These are phyloP conservation scores for Pythium brassicae DNA, from an alignment of 352 stramenopile genomes.

Conservation along the genomic window DNA sequence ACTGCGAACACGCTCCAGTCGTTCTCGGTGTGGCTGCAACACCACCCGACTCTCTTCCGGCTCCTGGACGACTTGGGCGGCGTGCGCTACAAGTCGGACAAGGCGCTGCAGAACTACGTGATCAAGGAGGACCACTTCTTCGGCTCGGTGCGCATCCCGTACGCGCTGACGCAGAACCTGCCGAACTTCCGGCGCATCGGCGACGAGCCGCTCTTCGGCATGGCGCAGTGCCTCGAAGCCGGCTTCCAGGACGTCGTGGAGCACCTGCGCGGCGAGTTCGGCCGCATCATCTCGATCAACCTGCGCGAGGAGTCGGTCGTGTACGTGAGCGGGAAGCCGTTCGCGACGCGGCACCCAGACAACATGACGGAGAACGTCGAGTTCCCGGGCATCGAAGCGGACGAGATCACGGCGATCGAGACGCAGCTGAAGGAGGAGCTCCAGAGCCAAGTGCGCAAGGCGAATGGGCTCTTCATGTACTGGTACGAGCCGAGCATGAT, in stretches of 20 bases:
- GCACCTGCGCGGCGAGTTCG: slow-evolving; percentile 48
- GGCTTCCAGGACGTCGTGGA: slow-evolving; percentile 67
- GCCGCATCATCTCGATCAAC: slow-evolving; percentile 88
- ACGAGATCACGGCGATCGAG: slow-evolving; percentile 86
- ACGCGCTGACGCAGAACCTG: slow-evolving; percentile 59
- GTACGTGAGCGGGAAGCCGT: slow-evolving; percentile 84
- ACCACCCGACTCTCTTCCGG: slow-evolving; percentile 67
- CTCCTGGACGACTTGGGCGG: slow-evolving; percentile 72
- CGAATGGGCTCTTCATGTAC: slow-evolving; percentile 82
- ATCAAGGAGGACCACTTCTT: slow-evolving; percentile 91
- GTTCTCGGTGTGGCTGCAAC: slow-evolving; percentile 83
- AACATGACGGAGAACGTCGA: slow-evolving; percentile 86
- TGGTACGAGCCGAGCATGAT: slow-evolving; percentile 77
- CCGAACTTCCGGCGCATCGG: slow-evolving; percentile 85
- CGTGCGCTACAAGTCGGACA: slow-evolving; percentile 79
- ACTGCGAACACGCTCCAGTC: slow-evolving; percentile 22
- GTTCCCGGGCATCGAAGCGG: slow-evolving; percentile 86
- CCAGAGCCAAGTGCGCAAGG: slow-evolving; percentile 62
- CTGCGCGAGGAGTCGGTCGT: slow-evolving; percentile 88
- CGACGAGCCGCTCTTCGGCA: slow-evolving; percentile 82
- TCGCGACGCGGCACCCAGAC: slow-evolving; percentile 76
- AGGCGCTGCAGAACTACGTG: slow-evolving; percentile 75
- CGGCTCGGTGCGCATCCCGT: slow-evolving; percentile 62
- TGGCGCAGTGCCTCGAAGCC: slow-evolving; percentile 70
- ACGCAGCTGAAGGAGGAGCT: slow-evolving; percentile 81